Evolutionary conservation across 2,329 filamentous ascomycete species (phyloP).

Genomic region (Pyricularia sp.): DNA sequence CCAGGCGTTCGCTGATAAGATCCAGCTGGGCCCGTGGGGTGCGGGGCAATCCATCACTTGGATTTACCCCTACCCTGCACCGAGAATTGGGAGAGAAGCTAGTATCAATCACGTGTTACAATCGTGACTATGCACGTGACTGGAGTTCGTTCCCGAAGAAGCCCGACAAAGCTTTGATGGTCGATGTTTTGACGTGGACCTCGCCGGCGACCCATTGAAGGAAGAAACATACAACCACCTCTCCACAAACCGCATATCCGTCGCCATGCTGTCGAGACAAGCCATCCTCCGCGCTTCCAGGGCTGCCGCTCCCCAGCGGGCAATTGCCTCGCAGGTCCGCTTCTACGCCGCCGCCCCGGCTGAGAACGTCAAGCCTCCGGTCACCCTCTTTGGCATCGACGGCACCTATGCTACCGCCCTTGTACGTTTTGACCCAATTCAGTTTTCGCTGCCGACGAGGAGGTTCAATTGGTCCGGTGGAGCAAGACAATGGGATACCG

Average conservation of each 20-base stretch:
- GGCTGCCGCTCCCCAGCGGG: constrained; percentile 47
- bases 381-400: constrained; percentile 90
- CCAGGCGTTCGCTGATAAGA: too few relatives aligned
- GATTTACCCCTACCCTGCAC: background rate
- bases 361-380: constrained; percentile 68
- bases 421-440: constrained; percentile 49
- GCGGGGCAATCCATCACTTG: background rate
- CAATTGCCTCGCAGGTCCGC: constrained; percentile 57
- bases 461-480: background rate
- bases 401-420: constrained; percentile 97
- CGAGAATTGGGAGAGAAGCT: background rate
- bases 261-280: constrained; percentile 52
- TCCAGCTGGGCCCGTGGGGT: too few relatives aligned
- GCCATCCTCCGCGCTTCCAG: constrained; percentile 44
- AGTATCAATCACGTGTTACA: background rate
- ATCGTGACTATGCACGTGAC: too few relatives aligned
- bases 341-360: constrained; percentile 67
- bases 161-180: background rate
- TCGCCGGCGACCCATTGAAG: background rate
- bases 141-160: background rate
- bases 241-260: constrained; percentile 6
- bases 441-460: background rate
- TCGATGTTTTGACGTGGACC: background rate
- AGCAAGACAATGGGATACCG: background rate
- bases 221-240: background rate